Evolutionary conservation across 2,329 filamentous ascomycete species (phyloP).

Genomic region (Hymenoscyphus repandus): DNA sequence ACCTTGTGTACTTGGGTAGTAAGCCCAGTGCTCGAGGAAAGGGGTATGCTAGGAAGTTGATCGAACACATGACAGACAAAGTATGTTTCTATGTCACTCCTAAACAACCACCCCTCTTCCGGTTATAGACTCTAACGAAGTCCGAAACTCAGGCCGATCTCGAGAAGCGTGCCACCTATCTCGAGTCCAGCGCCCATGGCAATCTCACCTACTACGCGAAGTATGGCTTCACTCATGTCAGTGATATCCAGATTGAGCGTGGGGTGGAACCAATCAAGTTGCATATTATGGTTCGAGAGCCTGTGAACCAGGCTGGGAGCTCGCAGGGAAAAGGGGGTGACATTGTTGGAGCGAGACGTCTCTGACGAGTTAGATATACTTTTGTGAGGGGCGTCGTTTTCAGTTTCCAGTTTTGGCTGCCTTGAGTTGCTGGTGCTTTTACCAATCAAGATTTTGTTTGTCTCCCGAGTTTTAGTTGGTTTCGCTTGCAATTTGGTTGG

Average conservation of each 20-base stretch:
- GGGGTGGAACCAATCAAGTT: conserved; percentile 55
- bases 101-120: background rate
- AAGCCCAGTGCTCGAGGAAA: conserved; percentile 64
- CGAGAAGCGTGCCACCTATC: conserved; percentile 64
- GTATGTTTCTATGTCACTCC: conserved; percentile 35
- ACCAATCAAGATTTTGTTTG: background rate
- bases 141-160: conserved; percentile 53
- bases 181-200: conserved; percentile 66
- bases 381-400: background rate
- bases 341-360: conserved; percentile 11
- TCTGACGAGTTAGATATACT: conserved; percentile 3
- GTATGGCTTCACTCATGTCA: conserved; percentile 65
- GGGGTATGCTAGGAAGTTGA: conserved; percentile 67
- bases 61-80: conserved; percentile 62
- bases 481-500: background rate
- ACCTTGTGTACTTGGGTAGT: conserved; percentile 79
- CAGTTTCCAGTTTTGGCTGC: background rate
- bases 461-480: background rate
- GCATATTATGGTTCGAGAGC: conserved; percentile 80
- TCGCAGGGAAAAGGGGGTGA: conserved; percentile 40
- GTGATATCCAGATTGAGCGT: conserved; percentile 57
- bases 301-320: conserved; percentile 30
- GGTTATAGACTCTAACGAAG: background rate
- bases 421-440: background rate
- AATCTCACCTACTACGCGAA: conserved; percentile 71